Base-by-base conservation (phyloP, 768 basidiomycete species). In the Boletus vermiculosoides region DNA sequence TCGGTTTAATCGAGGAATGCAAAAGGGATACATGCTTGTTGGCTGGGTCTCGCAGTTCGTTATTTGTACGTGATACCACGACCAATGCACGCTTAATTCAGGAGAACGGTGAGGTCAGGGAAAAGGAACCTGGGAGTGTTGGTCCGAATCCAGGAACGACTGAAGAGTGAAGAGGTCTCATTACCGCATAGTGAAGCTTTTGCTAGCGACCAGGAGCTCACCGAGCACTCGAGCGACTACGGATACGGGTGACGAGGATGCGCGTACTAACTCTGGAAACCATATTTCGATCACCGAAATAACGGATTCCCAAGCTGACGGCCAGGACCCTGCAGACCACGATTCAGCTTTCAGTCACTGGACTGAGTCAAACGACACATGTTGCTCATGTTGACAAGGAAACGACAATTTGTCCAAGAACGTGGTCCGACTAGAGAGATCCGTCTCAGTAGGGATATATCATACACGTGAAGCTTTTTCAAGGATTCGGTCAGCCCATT, bases 51-150 rank as follows among this genome's bases (percentile, higher is more conserved):
- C 31, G 54, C 34, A 33, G 54, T 40, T 52, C 16, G 69, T 56
- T 55, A 66, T 63, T 55, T 58, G 64, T 70, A 70, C 68, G 68
- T 71, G 61, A 70, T 67, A 31, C 11, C n/a, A 34, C 40, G 30
- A 39, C 44, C 33, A 54, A 65, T 55, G 58, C 8, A 44, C 37
- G 54, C 44, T 53, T 67, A 68, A 66, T 66, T 62, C 61, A 68
- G 66, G 63, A 63, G 65, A 56, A 52, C 5, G 20, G 54, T 64
- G 67, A 62, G 62, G 67, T 67, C 62, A 69, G 33, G 41, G 44
- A 45, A 28, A 37, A 34, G 25, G 45, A 9, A 56, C 46, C 40
- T 52, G 55, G 55, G 37, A 58, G 46, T n/a, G 34, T 30, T 30
- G 25, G 13, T 39, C 25, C 49, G 23, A 46, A 22, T 49, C 34